phyloP scores from a whole-genome alignment of 352 stramenopile genomes.

The Phytophthora pistaciae region DNA sequence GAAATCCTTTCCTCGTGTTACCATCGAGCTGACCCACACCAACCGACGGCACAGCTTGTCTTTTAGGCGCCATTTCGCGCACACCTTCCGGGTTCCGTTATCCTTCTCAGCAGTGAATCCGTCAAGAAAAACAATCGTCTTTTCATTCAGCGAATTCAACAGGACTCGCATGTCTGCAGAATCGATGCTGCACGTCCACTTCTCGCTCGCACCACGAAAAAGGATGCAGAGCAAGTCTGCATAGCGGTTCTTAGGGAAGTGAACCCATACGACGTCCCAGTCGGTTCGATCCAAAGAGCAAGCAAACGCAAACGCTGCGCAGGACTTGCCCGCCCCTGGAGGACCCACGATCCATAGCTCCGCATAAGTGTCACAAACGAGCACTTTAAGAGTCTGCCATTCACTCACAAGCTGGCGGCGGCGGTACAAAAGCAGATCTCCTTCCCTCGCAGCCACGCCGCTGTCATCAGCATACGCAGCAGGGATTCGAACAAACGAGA shows the following conservation, averaged over 20 bases:
- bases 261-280: background rate
- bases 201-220: background rate
- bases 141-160: background rate
- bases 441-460: background rate
- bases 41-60: background rate
- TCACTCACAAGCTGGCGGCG: background rate
- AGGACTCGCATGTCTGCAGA: background rate
- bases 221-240: background rate
- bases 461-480: background rate
- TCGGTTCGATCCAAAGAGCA: constrained; percentile 1
- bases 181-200: constrained; percentile 1
- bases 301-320: background rate
- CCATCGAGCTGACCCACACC: constrained; percentile 11
- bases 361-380: constrained; percentile 1
- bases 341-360: background rate
- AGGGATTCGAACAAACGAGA: background rate
- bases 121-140: background rate
- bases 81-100: background rate
- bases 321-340: background rate
- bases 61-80: background rate
- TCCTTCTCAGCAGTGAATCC: background rate
- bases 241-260: background rate
- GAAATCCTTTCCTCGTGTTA: constrained; percentile 3
- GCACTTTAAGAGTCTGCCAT: background rate
- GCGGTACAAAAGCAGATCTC: background rate